Conservation (phyloP, 139 green algal genomes). For the Microglena sp. region DNA sequence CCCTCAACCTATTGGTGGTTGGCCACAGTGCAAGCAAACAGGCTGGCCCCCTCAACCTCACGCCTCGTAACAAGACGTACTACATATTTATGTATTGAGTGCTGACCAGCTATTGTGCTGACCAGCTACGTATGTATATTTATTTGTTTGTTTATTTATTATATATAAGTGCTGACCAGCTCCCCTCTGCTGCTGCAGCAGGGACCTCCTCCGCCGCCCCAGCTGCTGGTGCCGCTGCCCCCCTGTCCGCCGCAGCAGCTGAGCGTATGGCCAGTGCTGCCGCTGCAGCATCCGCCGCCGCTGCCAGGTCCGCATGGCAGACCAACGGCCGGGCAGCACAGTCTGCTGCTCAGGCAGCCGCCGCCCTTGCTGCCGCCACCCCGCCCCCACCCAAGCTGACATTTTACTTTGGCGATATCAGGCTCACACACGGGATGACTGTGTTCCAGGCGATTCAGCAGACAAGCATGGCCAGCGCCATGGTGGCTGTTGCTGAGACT, state of each 20-base stretch:
- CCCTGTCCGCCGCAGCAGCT: slow-evolving; percentile 7
- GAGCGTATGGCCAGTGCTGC: slow-evolving; percentile 6
- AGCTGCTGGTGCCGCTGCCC: slow-evolving; percentile 6
- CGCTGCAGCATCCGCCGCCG: slow-evolving; percentile 3
- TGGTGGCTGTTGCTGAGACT: slow-evolving; percentile 9
- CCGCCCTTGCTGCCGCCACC: slow-evolving; percentile 1
- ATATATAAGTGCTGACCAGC: too few relatives aligned
- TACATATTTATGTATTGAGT: too few relatives aligned
- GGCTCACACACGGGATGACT: slow-evolving; percentile 41
- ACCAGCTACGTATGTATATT: too few relatives aligned
- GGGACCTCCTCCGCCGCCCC: neutral
- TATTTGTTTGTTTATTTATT: too few relatives aligned
- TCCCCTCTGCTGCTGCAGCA: slow-evolving; percentile 11
- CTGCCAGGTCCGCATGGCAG: neutral
- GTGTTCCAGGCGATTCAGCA: slow-evolving; percentile 83
- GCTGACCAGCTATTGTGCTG: too few relatives aligned
- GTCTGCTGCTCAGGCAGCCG: slow-evolving; percentile 7
- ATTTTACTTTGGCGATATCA: slow-evolving; percentile 50
- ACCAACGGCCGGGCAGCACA: neutral
- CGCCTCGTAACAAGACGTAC: too few relatives aligned
- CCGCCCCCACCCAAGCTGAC: slow-evolving; percentile 36
- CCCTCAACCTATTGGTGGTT: too few relatives aligned
- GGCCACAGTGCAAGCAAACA: too few relatives aligned
- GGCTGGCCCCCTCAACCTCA: too few relatives aligned
- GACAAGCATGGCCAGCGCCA: too few relatives aligned